Conservation (phyloP, 1,284 basidiomycete genomes). For the Heterobasidion irregulare region DNA sequence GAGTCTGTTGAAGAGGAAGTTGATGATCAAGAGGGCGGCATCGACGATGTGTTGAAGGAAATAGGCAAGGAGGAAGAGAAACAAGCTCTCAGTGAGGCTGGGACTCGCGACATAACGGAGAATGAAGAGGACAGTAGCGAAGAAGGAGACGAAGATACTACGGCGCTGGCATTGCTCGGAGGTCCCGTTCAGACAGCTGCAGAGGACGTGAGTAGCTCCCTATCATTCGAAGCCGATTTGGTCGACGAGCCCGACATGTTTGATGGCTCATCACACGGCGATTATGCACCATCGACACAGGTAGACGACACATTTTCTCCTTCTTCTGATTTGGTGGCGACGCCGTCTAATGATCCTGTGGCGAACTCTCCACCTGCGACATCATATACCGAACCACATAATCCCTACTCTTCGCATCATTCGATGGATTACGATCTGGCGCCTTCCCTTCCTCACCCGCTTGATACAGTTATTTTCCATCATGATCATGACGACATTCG, state of each 20-base stretch:
- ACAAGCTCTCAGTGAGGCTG: not conserved
- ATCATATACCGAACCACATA: not conserved
- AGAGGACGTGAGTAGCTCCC: not conserved
- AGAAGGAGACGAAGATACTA: not conserved
- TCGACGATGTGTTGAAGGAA: slow-evolving; percentile 16
- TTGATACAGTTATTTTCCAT: not conserved
- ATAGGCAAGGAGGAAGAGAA: slow-evolving; percentile 14
- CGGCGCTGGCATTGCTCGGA: slow-evolving; percentile 6
- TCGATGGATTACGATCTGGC: not conserved
- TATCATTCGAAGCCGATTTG: slow-evolving; percentile 2
- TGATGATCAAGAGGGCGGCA: slow-evolving; percentile 10
- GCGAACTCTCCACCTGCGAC: not conserved
- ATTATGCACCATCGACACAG: slow-evolving; percentile 1
- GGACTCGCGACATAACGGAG: not conserved
- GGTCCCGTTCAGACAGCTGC: not conserved
- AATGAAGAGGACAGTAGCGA: not conserved
- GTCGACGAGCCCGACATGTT: slow-evolving; percentile 1
- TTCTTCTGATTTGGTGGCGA: slow-evolving; percentile 10
- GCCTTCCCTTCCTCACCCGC: not conserved
- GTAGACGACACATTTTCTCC: slow-evolving; percentile 10
- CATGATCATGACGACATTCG: not conserved
- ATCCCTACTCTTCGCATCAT: not conserved
- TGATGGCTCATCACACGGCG: not conserved
- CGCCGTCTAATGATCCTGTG: slow-evolving; percentile 10
- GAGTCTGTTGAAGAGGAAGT: slow-evolving; percentile 2